phyloP scores from a whole-genome alignment of 2,329 filamentous ascomycete species.

The Xylariales sp. region DNA sequence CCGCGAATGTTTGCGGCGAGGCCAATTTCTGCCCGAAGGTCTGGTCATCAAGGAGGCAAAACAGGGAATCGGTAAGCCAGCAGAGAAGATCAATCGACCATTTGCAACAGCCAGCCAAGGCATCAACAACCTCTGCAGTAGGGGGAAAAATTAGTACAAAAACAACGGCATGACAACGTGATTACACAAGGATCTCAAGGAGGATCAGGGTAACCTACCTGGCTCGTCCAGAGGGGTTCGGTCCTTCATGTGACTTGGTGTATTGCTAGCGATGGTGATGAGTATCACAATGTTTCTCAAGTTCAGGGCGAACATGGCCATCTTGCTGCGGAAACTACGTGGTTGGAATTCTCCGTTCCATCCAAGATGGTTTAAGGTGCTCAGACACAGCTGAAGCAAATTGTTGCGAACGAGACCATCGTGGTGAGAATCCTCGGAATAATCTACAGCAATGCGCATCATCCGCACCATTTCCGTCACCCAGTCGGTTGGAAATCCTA shows the following conservation, averaged over 20 bases:
- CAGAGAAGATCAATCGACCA: constrained; percentile 73
- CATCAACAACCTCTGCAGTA: constrained; percentile 61
- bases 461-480: constrained; percentile 64
- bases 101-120: constrained; percentile 68
- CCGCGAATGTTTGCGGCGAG: constrained; percentile 39
- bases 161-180: constrained; percentile 2
- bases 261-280: constrained; percentile 58
- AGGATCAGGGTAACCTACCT: constrained; percentile 34
- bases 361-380: constrained; percentile 74
- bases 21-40: constrained; percentile 46
- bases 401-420: constrained; percentile 70
- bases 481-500: constrained; percentile 59
- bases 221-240: constrained; percentile 60
- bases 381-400: constrained; percentile 70
- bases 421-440: constrained; percentile 68
- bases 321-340: constrained; percentile 65
- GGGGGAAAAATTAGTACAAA: constrained; percentile 9
- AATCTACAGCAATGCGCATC: constrained; percentile 73
- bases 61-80: constrained; percentile 57
- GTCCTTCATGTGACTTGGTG: constrained; percentile 48
- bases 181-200: too few species aligned
- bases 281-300: constrained; percentile 67
- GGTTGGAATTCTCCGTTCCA: constrained; percentile 60
- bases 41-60: constrained; percentile 48
- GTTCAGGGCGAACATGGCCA: constrained; percentile 71